Evolutionary conservation across 352 stramenopile species (phyloP), one percentile per base, ranked within the genome.

Genomic region (Blastocystis hominis): DNA sequence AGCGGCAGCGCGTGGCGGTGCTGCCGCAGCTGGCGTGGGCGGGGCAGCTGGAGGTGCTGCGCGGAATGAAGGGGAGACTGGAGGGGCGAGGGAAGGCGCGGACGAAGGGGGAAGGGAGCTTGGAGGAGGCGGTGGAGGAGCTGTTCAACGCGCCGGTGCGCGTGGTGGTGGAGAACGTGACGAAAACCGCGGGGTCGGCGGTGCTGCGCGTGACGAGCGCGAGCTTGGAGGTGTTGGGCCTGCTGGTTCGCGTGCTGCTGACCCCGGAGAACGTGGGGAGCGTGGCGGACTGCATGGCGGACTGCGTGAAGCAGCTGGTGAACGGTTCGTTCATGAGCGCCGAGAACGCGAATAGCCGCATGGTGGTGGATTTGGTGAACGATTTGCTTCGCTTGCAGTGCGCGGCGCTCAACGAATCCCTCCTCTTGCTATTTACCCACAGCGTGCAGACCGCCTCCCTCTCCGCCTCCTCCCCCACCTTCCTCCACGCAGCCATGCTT

Each of bases 21-120:
- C 55, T 84, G 36, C 47, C 47, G 0, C 44, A 24, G 36, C 0
- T 63, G 2, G 9, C 72, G 15, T 84, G 72, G 72, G 34, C 72
- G n/a, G 55, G 38, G 36, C 72, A 84, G 56, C 34, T 46, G 36
- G 72, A 84, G 17, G 34, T 66, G 24, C 72, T 84, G 36, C 72
- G 72, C 10, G 30, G 34, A 9, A 42, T 68, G 72, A 84, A 84
- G 30, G 17, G 30, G 4, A 30, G 46, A 30, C 44, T 84, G 55
- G 72, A 84, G 56, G 13, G n/a, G 7, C 68, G 72, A 53, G 9
- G 44, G 66, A 77, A 77, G 66, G 1, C 66, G 10, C 44, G 30
- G 34, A 2, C 24, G 1, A 20, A 42, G n/a, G 54, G 20, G 24
- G 4, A 69, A 34, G 20, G 9, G 34, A 53, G 68, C 10, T 34